Base-by-base conservation (phyloP, 257 asterid species). In the Capsicum chinense region DNA sequence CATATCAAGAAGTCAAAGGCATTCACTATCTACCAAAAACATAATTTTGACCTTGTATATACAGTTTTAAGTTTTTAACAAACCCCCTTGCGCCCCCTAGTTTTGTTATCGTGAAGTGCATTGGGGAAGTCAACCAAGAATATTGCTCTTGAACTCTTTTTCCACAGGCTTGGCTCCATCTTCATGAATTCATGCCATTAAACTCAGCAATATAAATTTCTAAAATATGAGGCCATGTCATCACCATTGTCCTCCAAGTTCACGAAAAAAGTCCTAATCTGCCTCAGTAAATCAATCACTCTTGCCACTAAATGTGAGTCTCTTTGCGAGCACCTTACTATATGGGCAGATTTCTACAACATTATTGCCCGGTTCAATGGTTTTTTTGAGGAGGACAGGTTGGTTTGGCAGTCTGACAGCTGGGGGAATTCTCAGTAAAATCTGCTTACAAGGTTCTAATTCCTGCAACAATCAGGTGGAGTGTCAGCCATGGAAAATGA, bases 251-350 rank as follows among this genome's bases (percentile, higher is more conserved):
- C 10, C 11, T 50, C 62, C 44, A 50, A 47, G 80, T 73, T 73
- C 58, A 8, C 5, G 58, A n/a, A 10, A 11, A 47, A n/a, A 71
- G 56, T 71, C 39, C 10, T n/a, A 44, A 21, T 44, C 33, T 17
- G 35, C 57, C 79, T 70, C 58, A 44, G 42, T 47, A 71, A 71
- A 47, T n/a, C 80, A 71, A 71, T 44, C 39, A 47, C 39, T n/a
- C 59, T n/a, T 3, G n/a, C 0, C 59, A 73, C 80, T 39, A 47
- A 47, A 71, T 26, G 33, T 26, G 33, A 26, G 33, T 26, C 33
- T 26, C 33, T 26, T 26, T 26, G 33, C 33, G 33, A 26, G 33
- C 33, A 26, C 33, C 33, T 26, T 26, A 26, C 33, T 26, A 26
- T 26, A 26, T 26, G 33, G 33, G 33, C 33, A 26, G 33, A 26